These are phyloP conservation scores for Stachybotrys chlorohalonatus DNA, from an alignment of 2,329 filamentous ascomycete species.

Conservation along the genomic window DNA sequence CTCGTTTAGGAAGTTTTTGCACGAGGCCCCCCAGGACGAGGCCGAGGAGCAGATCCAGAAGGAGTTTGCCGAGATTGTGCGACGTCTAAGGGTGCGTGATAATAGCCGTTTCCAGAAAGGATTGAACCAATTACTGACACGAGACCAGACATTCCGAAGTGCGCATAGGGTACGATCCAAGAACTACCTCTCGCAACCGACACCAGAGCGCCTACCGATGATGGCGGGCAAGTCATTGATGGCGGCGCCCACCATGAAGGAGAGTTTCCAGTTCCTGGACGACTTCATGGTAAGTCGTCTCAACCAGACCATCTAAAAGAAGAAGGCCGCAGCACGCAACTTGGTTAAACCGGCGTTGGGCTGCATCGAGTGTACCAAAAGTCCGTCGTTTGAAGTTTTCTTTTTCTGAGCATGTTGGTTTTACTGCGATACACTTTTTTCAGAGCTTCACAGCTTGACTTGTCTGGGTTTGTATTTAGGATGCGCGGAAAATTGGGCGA, in stretches of 20 bases:
- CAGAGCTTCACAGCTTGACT: not conserved
- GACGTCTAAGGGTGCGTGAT: slow-evolving; percentile 16
- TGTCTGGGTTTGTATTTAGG: not conserved
- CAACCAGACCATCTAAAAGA: not conserved
- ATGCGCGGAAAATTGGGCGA: too few species aligned
- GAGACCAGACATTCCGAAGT: slow-evolving; percentile 15
- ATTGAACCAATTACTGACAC: not conserved
- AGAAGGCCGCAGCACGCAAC: not conserved
- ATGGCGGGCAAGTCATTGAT: slow-evolving; percentile 22
- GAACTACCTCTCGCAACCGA: slow-evolving; percentile 17
- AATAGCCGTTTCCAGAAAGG: not conserved
- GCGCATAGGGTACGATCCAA: slow-evolving; percentile 19
- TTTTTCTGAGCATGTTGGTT: not conserved
- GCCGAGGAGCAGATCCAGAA: slow-evolving; percentile 11
- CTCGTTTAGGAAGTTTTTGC: slow-evolving; percentile 10
- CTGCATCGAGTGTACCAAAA: not conserved
- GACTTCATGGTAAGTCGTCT: not conserved
- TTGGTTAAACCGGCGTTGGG: not conserved
- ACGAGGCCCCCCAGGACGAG: slow-evolving; percentile 2
- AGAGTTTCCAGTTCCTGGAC: not conserved
- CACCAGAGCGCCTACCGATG: slow-evolving; percentile 23
- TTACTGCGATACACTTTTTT: not conserved
- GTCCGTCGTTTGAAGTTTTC: not conserved
- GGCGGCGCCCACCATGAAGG: not conserved
- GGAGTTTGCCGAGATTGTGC: slow-evolving; percentile 18